Percentiles rank a stretch among this genome's conserved stretches.
phyloP scores from a whole-genome alignment of 805 yeast genomes.

The Helenozyma rhizophorensis region DNA sequence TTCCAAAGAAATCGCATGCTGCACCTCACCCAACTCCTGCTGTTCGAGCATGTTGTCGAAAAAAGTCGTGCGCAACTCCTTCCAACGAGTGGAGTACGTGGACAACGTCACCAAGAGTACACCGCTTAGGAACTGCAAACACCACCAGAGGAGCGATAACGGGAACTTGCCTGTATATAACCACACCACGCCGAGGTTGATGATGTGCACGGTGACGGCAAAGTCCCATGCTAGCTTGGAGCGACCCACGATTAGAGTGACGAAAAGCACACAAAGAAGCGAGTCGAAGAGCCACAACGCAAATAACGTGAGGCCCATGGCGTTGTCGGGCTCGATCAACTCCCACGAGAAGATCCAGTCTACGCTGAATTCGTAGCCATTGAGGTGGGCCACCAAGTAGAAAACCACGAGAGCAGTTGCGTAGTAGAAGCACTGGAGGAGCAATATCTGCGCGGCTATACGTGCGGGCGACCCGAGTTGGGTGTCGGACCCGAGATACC shows the following conservation, averaged over 20 bases:
- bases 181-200: constrained; percentile 70
- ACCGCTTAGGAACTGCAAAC: constrained; percentile 65
- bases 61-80: constrained; percentile 82
- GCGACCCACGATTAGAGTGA: constrained; percentile 85
- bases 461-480: constrained; percentile 10
- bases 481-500: constrained; percentile 6
- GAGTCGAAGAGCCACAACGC: constrained; percentile 81
- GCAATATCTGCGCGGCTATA: constrained; percentile 57
- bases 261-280: constrained; percentile 74
- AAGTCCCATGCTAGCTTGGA: constrained; percentile 95
- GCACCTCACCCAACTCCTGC: constrained; percentile 42
- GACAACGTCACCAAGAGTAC: constrained; percentile 72
- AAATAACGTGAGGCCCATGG: constrained; percentile 73
- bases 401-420: constrained; percentile 64
- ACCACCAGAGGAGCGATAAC: constrained; percentile 75
- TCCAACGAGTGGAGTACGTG: constrained; percentile 89
- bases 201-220: constrained; percentile 85
- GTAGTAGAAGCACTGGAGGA: constrained; percentile 78
- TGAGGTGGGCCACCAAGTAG: constrained; percentile 57
- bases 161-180: constrained; percentile 66
- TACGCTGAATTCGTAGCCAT: constrained; percentile 65
- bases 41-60: constrained; percentile 75
- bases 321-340: constrained; percentile 63
- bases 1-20: constrained; percentile 5
- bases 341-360: constrained; percentile 83